phyloP scores from a whole-genome alignment of 2,329 filamentous ascomycete species.

The Aureobasidium sp. region DNA sequence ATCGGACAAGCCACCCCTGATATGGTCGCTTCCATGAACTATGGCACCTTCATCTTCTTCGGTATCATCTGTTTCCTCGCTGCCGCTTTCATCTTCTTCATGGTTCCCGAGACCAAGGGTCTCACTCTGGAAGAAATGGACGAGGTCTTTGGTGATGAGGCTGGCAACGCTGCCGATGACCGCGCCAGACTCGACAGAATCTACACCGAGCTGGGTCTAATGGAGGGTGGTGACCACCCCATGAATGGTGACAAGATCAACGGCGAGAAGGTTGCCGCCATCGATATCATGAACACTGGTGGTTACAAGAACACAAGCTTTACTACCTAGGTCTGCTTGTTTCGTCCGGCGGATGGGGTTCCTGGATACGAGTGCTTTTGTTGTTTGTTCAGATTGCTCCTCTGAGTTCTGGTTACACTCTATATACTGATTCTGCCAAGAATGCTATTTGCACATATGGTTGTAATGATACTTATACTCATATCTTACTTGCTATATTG shows the following conservation, averaged over 20 bases:
- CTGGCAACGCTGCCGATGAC: constrained; percentile 10
- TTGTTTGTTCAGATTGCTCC: not conserved
- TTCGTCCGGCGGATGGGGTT: not conserved
- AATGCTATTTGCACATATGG: not conserved
- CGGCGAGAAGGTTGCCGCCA: not conserved
- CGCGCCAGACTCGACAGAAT: constrained; percentile 11
- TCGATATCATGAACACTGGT: not conserved
- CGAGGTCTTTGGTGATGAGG: constrained; percentile 23
- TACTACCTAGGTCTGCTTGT: too few relatives aligned
- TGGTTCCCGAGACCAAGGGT: constrained; percentile 47
- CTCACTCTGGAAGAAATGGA: constrained; percentile 49
- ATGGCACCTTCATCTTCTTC: constrained; percentile 66
- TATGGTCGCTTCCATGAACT: constrained; percentile 55
- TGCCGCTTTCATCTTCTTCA: constrained; percentile 44
- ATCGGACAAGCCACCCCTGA: constrained; percentile 44
- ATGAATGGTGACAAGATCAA: not conserved
- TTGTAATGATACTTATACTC: not conserved
- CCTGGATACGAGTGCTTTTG: not conserved
- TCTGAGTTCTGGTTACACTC: not conserved
- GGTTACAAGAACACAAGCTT: not conserved
- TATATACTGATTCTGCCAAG: not conserved
- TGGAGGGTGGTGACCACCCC: not conserved
- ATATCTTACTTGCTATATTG: not conserved
- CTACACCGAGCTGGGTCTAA: constrained; percentile 7
- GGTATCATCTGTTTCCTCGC: constrained; percentile 55